These are phyloP conservation scores for Xylariaceae sp. DNA, from an alignment of 2,329 filamentous ascomycete species.

Conservation along the genomic window DNA sequence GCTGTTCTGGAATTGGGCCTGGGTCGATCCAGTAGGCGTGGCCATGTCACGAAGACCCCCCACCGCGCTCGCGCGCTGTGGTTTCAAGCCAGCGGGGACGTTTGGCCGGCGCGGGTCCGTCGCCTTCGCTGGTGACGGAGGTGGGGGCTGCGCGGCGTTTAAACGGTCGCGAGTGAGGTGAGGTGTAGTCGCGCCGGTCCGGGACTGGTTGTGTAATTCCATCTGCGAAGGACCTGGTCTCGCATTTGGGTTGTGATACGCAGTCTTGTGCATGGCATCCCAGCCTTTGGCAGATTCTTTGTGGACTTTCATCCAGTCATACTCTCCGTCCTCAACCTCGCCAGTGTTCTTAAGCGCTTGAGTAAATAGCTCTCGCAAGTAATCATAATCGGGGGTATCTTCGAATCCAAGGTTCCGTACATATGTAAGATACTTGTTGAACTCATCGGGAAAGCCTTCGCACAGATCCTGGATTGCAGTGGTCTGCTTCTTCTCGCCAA, in stretches of 20 bases:
- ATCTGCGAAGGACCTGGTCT: slow-evolving; percentile 77
- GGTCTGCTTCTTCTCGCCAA: slow-evolving; percentile 99
- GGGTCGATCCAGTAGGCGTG: slow-evolving; percentile 83
- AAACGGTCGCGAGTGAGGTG: slow-evolving; percentile 78
- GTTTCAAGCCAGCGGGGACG: slow-evolving; percentile 65
- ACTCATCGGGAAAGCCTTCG: slow-evolving; percentile 92
- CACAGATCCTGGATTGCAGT: slow-evolving; percentile 95
- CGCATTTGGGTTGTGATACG: slow-evolving; percentile 70
- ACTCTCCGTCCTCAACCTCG: slow-evolving; percentile 94
- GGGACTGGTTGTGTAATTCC: slow-evolving; percentile 72
- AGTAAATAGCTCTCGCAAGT: slow-evolving; percentile 92
- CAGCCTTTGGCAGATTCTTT: slow-evolving; percentile 77
- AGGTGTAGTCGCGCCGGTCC: slow-evolving; percentile 59
- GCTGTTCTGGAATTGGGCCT: slow-evolving; percentile 95
- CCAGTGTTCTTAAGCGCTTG: slow-evolving; percentile 91
- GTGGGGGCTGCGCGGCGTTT: slow-evolving; percentile 88
- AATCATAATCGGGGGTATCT: slow-evolving; percentile 97
- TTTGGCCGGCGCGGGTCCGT: slow-evolving; percentile 76
- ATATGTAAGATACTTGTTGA: slow-evolving; percentile 95
- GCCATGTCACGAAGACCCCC: slow-evolving; percentile 69
- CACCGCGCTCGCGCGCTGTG: slow-evolving; percentile 71
- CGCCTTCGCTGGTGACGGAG: slow-evolving; percentile 78
- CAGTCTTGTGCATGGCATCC: slow-evolving; percentile 71
- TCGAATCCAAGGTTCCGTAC: slow-evolving; percentile 97
- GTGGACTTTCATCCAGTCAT: slow-evolving; percentile 99